Evolutionary conservation across 805 yeast genomes (phyloP), one percentile per base, ranked within the genome.

Genomic region (Scheffersomyces coipomensis): DNA sequence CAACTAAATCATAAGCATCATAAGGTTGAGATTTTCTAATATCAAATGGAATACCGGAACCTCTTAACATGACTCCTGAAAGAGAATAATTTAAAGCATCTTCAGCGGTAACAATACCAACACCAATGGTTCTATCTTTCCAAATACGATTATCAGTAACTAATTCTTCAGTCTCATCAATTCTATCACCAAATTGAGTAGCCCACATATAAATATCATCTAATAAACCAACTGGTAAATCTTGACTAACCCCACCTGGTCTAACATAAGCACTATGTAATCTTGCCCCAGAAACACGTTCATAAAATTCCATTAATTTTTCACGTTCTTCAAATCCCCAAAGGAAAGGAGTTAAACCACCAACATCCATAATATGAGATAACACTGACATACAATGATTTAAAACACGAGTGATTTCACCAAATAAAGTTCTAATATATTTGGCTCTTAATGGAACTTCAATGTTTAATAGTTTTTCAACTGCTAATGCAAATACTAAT

Each of bases 121-220:
- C 82, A 51, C 80, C 89, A 40, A 80, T 66, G 19, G 95, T 85
- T 73, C 96, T 82, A 60, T 83, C 85, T 68, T 83, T 84, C 96
- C 96, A 88, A 64, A 88, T 88, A 69, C 96, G 83, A 68, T 88
- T 88, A 59, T 86, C 95, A 35, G 96, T 86, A 48, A 84, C 75
- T 68, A 88, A 76, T 67, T 88, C 96, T 70, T 88, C 96, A 47
- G 85, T 82, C 66, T 88, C 96, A 63, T 88, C 96, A 50, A 88
- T 68, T 71, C 96, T 80, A 70, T 88, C 96, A 60, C 95, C 96
- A 52, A 88, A 88, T 71, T 88, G 96, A 18, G 96, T 88, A 40
- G 95, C 95, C 96, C 96, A 88, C 91, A 87, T 87, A 66, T 85
- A 88, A 49, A 88, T 88, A 61, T 88, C 96, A 64, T 88, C 96